Evolutionary conservation across 768 basidiomycete species (phyloP).

Genomic region (Leccinum sublutescens): DNA sequence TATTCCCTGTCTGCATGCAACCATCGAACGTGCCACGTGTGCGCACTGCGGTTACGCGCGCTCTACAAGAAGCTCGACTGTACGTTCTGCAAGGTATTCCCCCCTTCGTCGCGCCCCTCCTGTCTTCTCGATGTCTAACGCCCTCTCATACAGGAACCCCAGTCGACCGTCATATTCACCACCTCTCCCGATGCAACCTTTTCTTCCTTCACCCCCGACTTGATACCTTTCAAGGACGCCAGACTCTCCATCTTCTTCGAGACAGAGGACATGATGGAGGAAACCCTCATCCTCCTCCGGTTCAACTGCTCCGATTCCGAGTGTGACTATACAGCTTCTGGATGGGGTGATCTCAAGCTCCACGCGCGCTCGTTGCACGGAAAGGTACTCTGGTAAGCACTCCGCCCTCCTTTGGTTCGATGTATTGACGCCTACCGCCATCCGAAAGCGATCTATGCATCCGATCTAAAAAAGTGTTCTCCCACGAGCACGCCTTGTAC

Average conservation of each 20-base stretch:
- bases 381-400: constrained; percentile 72
- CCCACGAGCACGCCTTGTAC: constrained; percentile 92
- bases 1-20: constrained; percentile 88
- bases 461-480: constrained; percentile 87
- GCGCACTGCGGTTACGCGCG: constrained; percentile 81
- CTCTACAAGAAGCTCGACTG: constrained; percentile 94
- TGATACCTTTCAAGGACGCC: constrained; percentile 62
- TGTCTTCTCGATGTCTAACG: neutral
- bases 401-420: no score
- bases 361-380: constrained; percentile 78
- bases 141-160: constrained; percentile 53
- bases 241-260: constrained; percentile 85
- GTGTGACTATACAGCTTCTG: constrained; percentile 81
- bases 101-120: neutral
- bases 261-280: constrained; percentile 92
- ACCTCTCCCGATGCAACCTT: constrained; percentile 59
- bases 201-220: constrained; percentile 52
- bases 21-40: constrained; percentile 94
- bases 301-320: constrained; percentile 90
- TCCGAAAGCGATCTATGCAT: constrained; percentile 79
- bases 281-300: constrained; percentile 83
- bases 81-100: constrained; percentile 81
- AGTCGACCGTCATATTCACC: constrained; percentile 75
- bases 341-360: constrained; percentile 87
- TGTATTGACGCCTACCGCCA: neutral